phyloP scores from a whole-genome alignment of 202 grass and related monocot genomes.

The Hordeum pubiflorum region DNA sequence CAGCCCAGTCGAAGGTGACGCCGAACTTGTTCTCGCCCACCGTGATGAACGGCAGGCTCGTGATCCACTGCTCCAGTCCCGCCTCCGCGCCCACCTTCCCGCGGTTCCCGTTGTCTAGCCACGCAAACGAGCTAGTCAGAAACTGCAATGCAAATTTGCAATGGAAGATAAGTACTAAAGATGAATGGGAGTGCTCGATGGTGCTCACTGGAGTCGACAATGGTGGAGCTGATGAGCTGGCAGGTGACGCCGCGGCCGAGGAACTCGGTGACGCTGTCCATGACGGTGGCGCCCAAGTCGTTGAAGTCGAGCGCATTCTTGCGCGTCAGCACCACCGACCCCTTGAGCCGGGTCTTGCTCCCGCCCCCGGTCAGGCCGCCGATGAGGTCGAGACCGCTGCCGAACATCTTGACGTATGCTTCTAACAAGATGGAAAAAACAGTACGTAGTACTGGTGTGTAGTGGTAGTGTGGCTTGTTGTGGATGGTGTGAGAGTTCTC shows the following conservation, averaged over 20 bases:
- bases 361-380: too few relatives aligned
- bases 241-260: conserved; percentile 23
- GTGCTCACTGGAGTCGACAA: conserved; percentile 28
- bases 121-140: too few relatives aligned
- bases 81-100: conserved; percentile 13
- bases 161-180: too few relatives aligned
- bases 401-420: too few relatives aligned
- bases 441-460: too few relatives aligned
- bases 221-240: conserved; percentile 48
- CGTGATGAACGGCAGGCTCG: not conserved
- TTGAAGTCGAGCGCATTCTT: conserved; percentile 11
- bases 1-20: conserved; percentile 37
- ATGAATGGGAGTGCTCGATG: not conserved
- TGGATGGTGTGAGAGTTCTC: too few relatives aligned
- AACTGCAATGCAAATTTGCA: too few relatives aligned
- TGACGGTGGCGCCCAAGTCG: conserved; percentile 25
- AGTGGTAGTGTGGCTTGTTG: too few relatives aligned
- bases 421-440: too few relatives aligned
- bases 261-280: conserved; percentile 35
- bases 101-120: conserved; percentile 9
- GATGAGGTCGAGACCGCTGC: too few relatives aligned
- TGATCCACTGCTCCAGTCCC: conserved; percentile 13
- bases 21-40: conserved; percentile 31
- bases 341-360: not conserved
- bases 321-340: conserved; percentile 26